Conservation (phyloP, 2,329 filamentous ascomycete species). For the Diaporthe australafricana region DNA sequence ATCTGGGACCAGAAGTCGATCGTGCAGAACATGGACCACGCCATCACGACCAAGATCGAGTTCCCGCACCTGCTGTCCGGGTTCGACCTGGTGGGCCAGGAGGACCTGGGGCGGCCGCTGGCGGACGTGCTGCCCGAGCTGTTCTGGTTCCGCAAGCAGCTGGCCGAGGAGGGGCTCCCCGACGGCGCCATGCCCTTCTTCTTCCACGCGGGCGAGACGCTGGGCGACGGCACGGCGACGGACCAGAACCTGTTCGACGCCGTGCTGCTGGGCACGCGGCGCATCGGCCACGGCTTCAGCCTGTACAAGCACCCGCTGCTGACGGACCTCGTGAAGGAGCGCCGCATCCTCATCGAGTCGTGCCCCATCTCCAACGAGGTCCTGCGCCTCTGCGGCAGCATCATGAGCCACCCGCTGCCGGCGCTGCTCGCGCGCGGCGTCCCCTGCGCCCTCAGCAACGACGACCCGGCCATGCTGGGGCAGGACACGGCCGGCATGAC, state of each 20-base stretch:
- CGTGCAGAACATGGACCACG: conserved; percentile 86
- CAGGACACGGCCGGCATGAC: conserved; percentile 86
- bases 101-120: conserved; percentile 82
- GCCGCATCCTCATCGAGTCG: conserved; percentile 87
- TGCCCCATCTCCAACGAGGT: conserved; percentile 95
- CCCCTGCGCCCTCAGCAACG: conserved; percentile 85
- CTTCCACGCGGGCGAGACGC: conserved; percentile 92
- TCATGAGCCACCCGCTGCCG: conserved; percentile 83
- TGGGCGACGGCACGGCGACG: conserved; percentile 78
- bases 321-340: conserved; percentile 88
- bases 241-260: conserved; percentile 91
- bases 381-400: conserved; percentile 79
- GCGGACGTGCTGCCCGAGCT: conserved; percentile 83
- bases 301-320: conserved; percentile 93
- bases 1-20: conserved; percentile 72
- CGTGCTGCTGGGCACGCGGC: conserved; percentile 84
- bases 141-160: conserved; percentile 94
- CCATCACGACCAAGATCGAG: conserved; percentile 82
- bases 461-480: conserved; percentile 89
- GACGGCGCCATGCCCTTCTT: conserved; percentile 83
- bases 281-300: conserved; percentile 91
- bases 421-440: conserved; percentile 88
- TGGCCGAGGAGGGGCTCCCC: conserved; percentile 75
- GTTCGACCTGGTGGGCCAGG: conserved; percentile 91
- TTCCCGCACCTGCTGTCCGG: conserved; percentile 86